Evolutionary conservation across 176 grass and related monocot species (phyloP), one percentile per base, ranked within the genome.

Genomic region (Zoysia japonica): DNA sequence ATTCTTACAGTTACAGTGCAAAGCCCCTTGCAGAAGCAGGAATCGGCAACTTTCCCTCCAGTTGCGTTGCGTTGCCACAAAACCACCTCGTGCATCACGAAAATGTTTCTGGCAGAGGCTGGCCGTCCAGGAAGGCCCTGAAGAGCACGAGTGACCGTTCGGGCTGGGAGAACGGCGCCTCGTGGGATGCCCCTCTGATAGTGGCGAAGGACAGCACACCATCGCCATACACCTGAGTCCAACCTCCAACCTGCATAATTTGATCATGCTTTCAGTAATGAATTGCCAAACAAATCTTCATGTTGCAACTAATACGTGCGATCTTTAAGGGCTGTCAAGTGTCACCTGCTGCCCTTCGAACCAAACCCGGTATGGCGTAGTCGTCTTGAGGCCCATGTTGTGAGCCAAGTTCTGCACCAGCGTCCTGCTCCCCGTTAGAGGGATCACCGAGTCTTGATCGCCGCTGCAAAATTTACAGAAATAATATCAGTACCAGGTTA

Each of bases 361-460:
- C 96, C 96, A 99, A 43, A 99, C 96, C 13, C 96, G 64, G 69
- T 99, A 99, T 0, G 96, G 92, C 1, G 92, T 71, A 1, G 80
- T 79, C 11, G 86, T 87, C 53, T 93, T 95, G 9, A 99, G 86
- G 16, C 90, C 86, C 59, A 95, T 76, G 61, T 99, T 63, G 3
- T 57, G 91, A 13, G 90, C 96, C 52, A 99, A 65, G 16, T 87
- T 84, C 49, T 95, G 96, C 19, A 99, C 96, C 0, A 99, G 90
- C 0, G 90, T 93, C 41, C 96, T 72, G 79, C 96, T 99, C 5
- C 96, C 96, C 0, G 96, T 99, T 42, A 99, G 86, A 70, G 96
- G 96, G 61, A 99, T 93, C 55, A 99, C 96, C 1, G 96, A 99
- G 77, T 99, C 96, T 57, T 99, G 96, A 88, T 99, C 96, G 28